phyloP scores from a whole-genome alignment of 2,329 filamentous ascomycete genomes.

The Ophioceras dolichostomum region DNA sequence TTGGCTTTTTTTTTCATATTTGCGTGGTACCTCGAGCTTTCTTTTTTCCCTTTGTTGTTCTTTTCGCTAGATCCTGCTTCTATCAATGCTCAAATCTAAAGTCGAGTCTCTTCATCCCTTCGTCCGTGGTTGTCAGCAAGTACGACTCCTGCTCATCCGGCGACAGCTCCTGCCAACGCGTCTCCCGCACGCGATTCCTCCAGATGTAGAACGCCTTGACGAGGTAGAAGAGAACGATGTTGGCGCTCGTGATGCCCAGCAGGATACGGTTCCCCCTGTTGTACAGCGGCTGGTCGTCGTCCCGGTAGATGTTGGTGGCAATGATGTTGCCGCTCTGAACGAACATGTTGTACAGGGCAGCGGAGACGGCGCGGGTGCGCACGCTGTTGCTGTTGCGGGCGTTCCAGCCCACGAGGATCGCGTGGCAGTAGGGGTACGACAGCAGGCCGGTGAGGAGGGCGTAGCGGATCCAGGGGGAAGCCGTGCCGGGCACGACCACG shows the following conservation, averaged over 20 bases:
- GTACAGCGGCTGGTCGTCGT: constrained; percentile 42
- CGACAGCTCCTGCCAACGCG: constrained; percentile 33
- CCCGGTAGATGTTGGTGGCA: constrained; percentile 33
- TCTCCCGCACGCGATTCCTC: constrained; percentile 33
- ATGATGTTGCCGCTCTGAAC: constrained; percentile 22
- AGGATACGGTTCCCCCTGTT: constrained; percentile 39
- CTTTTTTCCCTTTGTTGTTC: too few species aligned
- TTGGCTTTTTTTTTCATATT: too few species aligned
- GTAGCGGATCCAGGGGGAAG: constrained; percentile 35
- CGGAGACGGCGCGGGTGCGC: constrained; percentile 43
- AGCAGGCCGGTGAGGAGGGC: constrained; percentile 33
- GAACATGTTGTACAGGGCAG: constrained; percentile 43
- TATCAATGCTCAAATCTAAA: constrained; percentile 29
- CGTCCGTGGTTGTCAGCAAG: constrained; percentile 25
- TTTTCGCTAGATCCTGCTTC: too few species aligned
- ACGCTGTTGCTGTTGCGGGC: constrained; percentile 48
- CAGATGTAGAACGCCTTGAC: constrained; percentile 40
- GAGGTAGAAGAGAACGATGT: constrained; percentile 35
- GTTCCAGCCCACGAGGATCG: constrained; percentile 45
- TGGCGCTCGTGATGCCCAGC: constrained; percentile 33
- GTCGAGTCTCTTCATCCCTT: constrained; percentile 31
- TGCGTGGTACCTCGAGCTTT: too few species aligned
- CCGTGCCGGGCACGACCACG: constrained; percentile 25
- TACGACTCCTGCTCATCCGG: constrained; percentile 35
- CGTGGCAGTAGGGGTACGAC: constrained; percentile 44